These are phyloP conservation scores for Venturia carpophila DNA, from an alignment of 2,329 filamentous ascomycete genomes.

Conservation along the genomic window DNA sequence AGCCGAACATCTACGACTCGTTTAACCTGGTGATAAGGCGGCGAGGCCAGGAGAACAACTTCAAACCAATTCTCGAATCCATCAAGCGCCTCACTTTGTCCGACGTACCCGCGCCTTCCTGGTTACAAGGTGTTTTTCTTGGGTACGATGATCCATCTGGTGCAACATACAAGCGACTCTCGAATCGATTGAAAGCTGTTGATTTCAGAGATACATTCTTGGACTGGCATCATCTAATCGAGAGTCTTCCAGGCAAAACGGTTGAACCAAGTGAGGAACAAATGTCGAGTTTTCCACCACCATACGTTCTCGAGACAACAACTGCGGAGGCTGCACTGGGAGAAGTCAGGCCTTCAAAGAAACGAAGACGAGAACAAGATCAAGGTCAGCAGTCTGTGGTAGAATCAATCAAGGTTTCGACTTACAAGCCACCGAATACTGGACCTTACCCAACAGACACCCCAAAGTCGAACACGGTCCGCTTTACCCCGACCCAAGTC, in stretches of 20 bases:
- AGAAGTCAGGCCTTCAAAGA: constrained; percentile 61
- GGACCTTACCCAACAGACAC: constrained; percentile 83
- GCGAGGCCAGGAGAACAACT: constrained; percentile 88
- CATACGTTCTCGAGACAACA: constrained; percentile 66
- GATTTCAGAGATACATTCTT: constrained; percentile 94
- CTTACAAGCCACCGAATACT: constrained; percentile 80
- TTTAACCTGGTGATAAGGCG: constrained; percentile 83
- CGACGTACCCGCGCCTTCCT: constrained; percentile 76
- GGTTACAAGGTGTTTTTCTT: constrained; percentile 96
- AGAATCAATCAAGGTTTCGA: constrained; percentile 71
- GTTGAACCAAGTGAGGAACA: constrained; percentile 70
- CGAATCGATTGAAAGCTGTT: constrained; percentile 68
- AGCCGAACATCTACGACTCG: constrained; percentile 68
- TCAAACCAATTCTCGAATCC: constrained; percentile 85
- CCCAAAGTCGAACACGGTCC: constrained; percentile 71
- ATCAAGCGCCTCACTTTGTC: constrained; percentile 80
- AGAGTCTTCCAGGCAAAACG: constrained; percentile 79
- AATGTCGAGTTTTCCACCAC: constrained; percentile 69
- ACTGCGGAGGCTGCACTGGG: constrained; percentile 32
- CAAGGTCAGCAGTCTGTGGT: constrained; percentile 57
- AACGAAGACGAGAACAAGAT: constrained; percentile 69
- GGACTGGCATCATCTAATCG: constrained; percentile 88
- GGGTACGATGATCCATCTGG: constrained; percentile 89
- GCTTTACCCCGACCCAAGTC: constrained; percentile 84
- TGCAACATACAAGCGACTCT: constrained; percentile 75